Percentiles rank a stretch among this genome's conserved stretches.
These are phyloP conservation scores for Floccularia luteovirens DNA, from an alignment of 768 basidiomycete species.

Conservation along the genomic window DNA sequence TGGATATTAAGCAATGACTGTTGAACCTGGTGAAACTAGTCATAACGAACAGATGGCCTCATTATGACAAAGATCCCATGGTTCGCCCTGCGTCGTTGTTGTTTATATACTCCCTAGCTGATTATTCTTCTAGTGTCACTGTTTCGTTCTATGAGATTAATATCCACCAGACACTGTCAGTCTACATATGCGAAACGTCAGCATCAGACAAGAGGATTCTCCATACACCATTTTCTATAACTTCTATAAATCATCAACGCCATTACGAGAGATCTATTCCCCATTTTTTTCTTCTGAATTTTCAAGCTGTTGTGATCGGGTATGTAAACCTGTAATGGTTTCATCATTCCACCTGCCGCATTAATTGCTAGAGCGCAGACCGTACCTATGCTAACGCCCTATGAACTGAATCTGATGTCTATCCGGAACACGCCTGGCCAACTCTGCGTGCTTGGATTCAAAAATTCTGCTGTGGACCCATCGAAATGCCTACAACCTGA, in stretches of 20 bases:
- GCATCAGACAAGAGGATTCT: constrained; percentile 18
- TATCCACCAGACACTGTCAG: constrained; percentile 59
- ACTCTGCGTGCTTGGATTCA: neutral
- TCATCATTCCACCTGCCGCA: neutral
- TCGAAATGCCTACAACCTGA: constrained; percentile 17
- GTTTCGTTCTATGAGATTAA: constrained; percentile 63
- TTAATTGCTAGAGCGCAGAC: constrained; percentile 57
- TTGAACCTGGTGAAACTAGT: constrained; percentile 66
- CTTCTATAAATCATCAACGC: constrained; percentile 84
- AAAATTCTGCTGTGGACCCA: constrained; percentile 1
- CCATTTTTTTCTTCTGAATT: constrained; percentile 83
- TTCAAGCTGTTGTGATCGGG: constrained; percentile 82
- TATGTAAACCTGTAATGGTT: constrained; percentile 25
- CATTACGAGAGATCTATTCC: constrained; percentile 72
- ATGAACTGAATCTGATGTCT: constrained; percentile 66
- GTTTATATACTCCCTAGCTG: neutral
- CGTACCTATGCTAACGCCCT: constrained; percentile 74
- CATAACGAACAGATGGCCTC: constrained; percentile 36
- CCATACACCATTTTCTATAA: constrained; percentile 86
- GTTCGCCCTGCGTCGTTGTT: constrained; percentile 24
- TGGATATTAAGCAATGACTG: constrained; percentile 16
- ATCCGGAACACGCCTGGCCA: constrained; percentile 41
- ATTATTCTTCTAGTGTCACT: constrained; percentile 42
- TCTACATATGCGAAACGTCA: constrained; percentile 22
- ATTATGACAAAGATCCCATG: constrained; percentile 43